phyloP scores from a whole-genome alignment of 2,329 filamentous ascomycete genomes.

The Coniochaeta prunicola region DNA sequence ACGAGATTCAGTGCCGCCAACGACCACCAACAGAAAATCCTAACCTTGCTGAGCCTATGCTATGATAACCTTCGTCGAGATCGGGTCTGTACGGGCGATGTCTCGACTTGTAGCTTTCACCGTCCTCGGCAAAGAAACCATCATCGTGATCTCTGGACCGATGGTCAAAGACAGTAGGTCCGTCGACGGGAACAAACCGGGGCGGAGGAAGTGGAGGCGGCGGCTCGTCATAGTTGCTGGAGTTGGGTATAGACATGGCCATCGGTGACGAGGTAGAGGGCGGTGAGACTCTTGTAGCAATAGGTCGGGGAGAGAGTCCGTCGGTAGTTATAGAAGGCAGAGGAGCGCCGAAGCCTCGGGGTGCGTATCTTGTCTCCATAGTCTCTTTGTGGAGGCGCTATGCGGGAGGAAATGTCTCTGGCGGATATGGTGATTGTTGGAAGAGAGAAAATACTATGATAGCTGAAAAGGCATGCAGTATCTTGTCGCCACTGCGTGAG shows the following conservation, averaged over 20 bases:
- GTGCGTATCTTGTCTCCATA: background rate
- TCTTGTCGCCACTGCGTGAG: background rate
- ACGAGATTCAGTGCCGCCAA: background rate
- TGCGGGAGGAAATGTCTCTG: no score
- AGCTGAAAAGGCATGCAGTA: background rate
- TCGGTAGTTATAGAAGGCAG: background rate
- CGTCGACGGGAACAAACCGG: conserved; percentile 26
- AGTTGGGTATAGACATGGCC: conserved; percentile 36
- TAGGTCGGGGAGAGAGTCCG: background rate
- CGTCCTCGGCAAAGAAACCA: conserved; percentile 21
- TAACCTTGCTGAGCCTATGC: conserved; percentile 16
- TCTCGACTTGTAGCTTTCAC: conserved; percentile 30
- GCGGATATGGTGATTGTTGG: background rate
- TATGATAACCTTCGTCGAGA: conserved; percentile 19
- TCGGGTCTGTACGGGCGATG: conserved; percentile 8
- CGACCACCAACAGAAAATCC: background rate
- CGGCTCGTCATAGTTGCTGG: conserved; percentile 21
- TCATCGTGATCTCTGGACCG: conserved; percentile 17
- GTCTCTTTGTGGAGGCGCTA: no score
- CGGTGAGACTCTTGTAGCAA: background rate
- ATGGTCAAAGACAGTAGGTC: conserved; percentile 13
- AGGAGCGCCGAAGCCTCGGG: background rate
- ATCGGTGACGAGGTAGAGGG: conserved; percentile 2
- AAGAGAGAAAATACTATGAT: background rate
- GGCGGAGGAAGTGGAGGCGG: conserved; percentile 42